phyloP scores from a whole-genome alignment of 768 basidiomycete genomes.

The Mycena indigotica region DNA sequence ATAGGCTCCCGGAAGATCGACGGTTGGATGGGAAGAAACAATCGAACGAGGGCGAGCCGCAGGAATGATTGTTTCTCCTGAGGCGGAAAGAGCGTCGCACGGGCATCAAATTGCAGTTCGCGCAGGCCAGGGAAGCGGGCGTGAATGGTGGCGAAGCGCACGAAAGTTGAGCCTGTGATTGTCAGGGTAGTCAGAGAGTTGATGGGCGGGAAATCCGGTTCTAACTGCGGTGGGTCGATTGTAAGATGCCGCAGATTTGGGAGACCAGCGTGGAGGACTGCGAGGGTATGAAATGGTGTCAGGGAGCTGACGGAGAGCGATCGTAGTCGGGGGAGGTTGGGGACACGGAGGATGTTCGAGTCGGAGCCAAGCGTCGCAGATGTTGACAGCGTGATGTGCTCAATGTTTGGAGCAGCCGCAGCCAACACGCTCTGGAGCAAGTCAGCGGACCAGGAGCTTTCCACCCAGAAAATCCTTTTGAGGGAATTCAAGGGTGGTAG shows the following conservation, averaged over 20 bases:
- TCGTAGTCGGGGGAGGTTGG: neutral
- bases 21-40: neutral
- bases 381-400: neutral
- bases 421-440: neutral
- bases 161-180: neutral
- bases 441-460: neutral
- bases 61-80: neutral
- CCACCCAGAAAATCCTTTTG: neutral
- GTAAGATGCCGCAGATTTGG: slow-evolving; percentile 3
- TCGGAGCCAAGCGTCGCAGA: neutral
- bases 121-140: slow-evolving; percentile 4
- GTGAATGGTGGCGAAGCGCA: slow-evolving; percentile 5
- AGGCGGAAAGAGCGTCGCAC: neutral
- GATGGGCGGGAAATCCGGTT: neutral
- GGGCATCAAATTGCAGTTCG: slow-evolving; percentile 10
- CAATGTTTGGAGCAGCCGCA: neutral
- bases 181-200: neutral
- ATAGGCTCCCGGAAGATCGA: neutral
- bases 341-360: neutral
- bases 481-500: neutral
- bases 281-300: neutral
- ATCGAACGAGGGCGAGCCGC: neutral
- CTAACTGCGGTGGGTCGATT: neutral
- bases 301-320: slow-evolving; percentile 2
- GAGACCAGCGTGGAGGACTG: neutral